Evolutionary conservation across 2,329 filamentous ascomycete genomes (phyloP), one percentile per base, ranked within the genome.

Genomic region (Cladobotryum protrusum): DNA sequence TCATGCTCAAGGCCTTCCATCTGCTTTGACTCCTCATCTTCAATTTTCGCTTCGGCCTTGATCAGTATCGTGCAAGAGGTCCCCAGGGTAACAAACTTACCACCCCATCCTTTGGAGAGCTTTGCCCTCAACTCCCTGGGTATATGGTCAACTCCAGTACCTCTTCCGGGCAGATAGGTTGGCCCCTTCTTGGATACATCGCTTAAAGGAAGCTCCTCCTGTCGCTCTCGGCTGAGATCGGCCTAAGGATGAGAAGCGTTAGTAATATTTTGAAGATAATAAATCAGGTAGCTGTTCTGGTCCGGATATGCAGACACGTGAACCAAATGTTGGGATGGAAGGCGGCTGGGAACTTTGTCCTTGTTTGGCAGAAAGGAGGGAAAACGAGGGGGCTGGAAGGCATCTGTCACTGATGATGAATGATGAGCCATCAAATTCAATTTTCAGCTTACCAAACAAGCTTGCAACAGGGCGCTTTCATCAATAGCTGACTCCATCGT

Each of bases 201-300:
- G 41, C 57, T 58, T 2, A 60, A 40, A 3, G 56, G 54, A 8
- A 61, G 53, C n/a, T 60, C 54, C 9, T 60, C 58, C 24, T 56
- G 57, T 12, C 59, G 48, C 14, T 43, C 37, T 17, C 59, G 56
- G 8, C 59, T 54, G 9, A 61, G 53, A 17, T 61, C 59, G 29
- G 54, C 57, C 59, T 61, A n/a, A 9, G 14, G 5, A 42, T 39
- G 9, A 43, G n/a, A 32, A 45, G 9, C 17, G 43, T 20, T 34
- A 43, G 9, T 5, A 15, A 34, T 18, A 43, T 19, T 9, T 24
- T 24, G 20, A 7, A 7, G 20, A 24, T 24, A 24, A 24, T 24
- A 24, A 24, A 24, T 7, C 20, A 24, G 20, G 24, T 29, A 29
- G 24, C 11, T 29, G 24, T 29, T 29, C 11, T 29, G 24, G 24